Evolutionary conservation across 331 rosid genomes (phyloP).

Genomic region (Acacia concinna): DNA sequence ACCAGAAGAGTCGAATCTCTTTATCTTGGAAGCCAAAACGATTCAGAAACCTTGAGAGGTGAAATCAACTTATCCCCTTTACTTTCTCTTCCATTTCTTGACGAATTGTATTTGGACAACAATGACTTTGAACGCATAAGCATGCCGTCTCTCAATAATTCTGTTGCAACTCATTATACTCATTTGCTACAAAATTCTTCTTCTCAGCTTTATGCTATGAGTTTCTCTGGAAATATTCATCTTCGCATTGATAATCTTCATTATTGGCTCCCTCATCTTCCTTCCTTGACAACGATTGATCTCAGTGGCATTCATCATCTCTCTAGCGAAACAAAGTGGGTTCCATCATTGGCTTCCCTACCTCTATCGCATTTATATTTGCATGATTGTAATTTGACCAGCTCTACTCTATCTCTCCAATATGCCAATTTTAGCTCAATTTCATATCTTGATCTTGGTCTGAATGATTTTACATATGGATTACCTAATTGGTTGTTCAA

Average conservation of each 20-base stretch:
- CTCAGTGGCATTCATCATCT: not conserved
- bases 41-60: not conserved
- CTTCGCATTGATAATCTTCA: not conserved
- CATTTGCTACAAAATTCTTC: no score
- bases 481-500: not conserved
- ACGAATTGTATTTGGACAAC: not conserved
- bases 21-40: fast-evolving
- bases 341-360: not conserved
- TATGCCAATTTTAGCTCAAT: not conserved
- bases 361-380: not conserved
- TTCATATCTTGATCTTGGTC: not conserved
- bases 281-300: not conserved
- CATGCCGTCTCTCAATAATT: not conserved
- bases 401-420: not conserved
- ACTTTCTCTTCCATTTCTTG: not conserved
- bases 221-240: not conserved
- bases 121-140: not conserved
- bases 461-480: not conserved
- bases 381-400: not conserved
- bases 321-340: not conserved
- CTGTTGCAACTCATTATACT: not conserved
- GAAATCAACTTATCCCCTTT: not conserved
- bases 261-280: not conserved
- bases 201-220: not conserved
- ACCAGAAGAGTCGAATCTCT: not conserved